phyloP scores from a whole-genome alignment of 176 grass and related monocot species.

The Carex littledalei region DNA sequence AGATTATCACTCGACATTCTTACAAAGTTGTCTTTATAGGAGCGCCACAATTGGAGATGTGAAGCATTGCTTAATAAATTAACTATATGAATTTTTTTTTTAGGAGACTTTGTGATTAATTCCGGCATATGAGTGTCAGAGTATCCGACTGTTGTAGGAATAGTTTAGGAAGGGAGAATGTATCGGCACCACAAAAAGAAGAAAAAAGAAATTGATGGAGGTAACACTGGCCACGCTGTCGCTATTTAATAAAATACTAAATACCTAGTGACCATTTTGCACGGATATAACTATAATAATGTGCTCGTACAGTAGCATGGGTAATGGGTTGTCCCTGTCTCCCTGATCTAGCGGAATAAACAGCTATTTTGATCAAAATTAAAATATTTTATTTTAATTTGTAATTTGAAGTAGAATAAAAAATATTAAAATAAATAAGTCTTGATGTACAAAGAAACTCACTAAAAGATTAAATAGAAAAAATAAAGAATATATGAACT shows the following conservation, averaged over 20 bases:
- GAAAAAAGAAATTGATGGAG: not conserved
- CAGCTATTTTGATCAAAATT: too few relatives aligned
- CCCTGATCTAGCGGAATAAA: too few relatives aligned
- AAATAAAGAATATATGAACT: too few relatives aligned
- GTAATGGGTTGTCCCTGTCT: too few relatives aligned
- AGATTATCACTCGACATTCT: not conserved
- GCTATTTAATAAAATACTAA: not conserved
- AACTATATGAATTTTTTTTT: not conserved
- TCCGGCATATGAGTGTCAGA: not conserved
- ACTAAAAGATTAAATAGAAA: too few relatives aligned
- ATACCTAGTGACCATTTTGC: not conserved
- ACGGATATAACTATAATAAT: not conserved
- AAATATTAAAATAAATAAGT: too few relatives aligned
- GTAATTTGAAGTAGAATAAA: too few relatives aligned
- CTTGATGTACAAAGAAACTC: too few relatives aligned
- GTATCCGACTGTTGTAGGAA: not conserved
- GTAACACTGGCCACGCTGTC: not conserved
- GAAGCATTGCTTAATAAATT: not conserved
- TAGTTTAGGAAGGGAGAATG: not conserved
- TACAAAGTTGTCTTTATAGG: not conserved
- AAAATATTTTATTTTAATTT: too few relatives aligned
- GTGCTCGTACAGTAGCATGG: not conserved
- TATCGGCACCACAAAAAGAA: not conserved
- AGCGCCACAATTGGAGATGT: not conserved
- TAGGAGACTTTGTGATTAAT: not conserved